These are phyloP conservation scores for Geotrichum reessii DNA, from an alignment of 1,139 yeast species.

Conservation along the genomic window DNA sequence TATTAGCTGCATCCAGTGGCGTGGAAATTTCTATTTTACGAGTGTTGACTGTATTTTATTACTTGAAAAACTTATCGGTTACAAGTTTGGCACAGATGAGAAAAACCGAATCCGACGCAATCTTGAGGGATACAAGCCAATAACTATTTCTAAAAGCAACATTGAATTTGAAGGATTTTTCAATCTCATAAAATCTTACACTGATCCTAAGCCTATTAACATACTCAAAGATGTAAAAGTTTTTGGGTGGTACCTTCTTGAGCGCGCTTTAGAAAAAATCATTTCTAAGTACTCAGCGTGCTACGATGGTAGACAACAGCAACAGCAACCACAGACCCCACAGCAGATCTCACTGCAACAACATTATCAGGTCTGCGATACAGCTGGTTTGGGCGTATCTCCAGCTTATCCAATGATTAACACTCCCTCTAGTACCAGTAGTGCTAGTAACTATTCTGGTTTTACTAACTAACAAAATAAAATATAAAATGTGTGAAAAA, in stretches of 20 bases:
- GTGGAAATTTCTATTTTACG: slow-evolving; percentile 50
- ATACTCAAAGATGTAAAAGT: slow-evolving; percentile 71
- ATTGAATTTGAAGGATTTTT: slow-evolving; percentile 47
- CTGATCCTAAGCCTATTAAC: slow-evolving; percentile 62
- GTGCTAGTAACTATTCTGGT: neutral
- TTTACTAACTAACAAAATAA: neutral
- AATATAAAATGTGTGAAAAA: too few relatives aligned
- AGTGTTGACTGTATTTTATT: slow-evolving; percentile 60
- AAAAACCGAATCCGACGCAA: slow-evolving; percentile 67
- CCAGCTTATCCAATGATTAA: neutral
- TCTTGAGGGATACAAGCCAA: slow-evolving; percentile 59
- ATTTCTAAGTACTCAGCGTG: slow-evolving; percentile 50
- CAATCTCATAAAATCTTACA: slow-evolving; percentile 56
- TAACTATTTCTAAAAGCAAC: slow-evolving; percentile 51
- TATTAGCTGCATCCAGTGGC: slow-evolving; percentile 61
- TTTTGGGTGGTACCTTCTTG: slow-evolving; percentile 53
- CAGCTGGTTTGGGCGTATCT: neutral
- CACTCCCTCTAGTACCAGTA: neutral
- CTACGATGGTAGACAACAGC: slow-evolving; percentile 19
- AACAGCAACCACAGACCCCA: neutral
- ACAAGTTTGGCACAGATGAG: slow-evolving; percentile 59
- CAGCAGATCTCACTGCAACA: neutral
- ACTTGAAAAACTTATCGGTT: slow-evolving; percentile 52
- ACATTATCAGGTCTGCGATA: neutral
- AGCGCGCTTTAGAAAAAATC: slow-evolving; percentile 54